A percentile compares a stretch with the other conserved stretches of the same genome.
Conservation (phyloP, 2,329 filamentous ascomycete species). For the Escovopsis weberi region DNA sequence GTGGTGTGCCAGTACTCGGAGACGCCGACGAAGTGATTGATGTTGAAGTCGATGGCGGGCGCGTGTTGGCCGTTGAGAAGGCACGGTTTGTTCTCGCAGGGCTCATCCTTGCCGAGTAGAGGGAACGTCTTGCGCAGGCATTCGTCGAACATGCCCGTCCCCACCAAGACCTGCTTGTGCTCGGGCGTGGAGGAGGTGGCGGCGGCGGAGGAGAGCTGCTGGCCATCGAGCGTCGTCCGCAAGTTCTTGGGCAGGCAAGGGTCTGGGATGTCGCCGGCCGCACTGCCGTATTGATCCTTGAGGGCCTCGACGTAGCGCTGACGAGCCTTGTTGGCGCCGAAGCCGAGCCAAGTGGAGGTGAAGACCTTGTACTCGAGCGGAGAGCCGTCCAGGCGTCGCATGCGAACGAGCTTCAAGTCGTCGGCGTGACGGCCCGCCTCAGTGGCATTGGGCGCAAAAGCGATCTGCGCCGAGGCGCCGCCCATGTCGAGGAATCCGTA, state of each 20-base stretch:
- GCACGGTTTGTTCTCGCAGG: slow-evolving; percentile 72
- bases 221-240: slow-evolving; percentile 57
- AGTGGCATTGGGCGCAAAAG: slow-evolving; percentile 86
- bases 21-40: slow-evolving; percentile 95
- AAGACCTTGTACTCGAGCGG: slow-evolving; percentile 77
- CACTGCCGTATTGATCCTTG: slow-evolving; percentile 46
- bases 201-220: slow-evolving; percentile 26
- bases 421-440: slow-evolving; percentile 82
- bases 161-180: slow-evolving; percentile 47
- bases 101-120: slow-evolving; percentile 74
- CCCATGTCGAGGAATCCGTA: slow-evolving; percentile 99
- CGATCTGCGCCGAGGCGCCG: slow-evolving; percentile 92
- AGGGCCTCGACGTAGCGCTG: slow-evolving; percentile 69
- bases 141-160: slow-evolving; percentile 76
- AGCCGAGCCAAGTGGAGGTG: slow-evolving; percentile 91
- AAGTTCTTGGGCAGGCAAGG: slow-evolving; percentile 78
- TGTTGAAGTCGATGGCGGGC: slow-evolving; percentile 88
- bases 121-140: slow-evolving; percentile 74
- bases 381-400: slow-evolving; percentile 70
- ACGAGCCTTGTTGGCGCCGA: slow-evolving; percentile 89
- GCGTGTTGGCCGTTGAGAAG: slow-evolving; percentile 84
- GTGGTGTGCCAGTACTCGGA: slow-evolving; percentile 99
- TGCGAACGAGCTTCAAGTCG: slow-evolving; percentile 71
- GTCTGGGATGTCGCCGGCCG: slow-evolving; percentile 60
- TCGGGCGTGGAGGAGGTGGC: slow-evolving; percentile 20